These are phyloP conservation scores for Hippophae tibetana DNA, from an alignment of 306 rosid genomes.

Conservation along the genomic window DNA sequence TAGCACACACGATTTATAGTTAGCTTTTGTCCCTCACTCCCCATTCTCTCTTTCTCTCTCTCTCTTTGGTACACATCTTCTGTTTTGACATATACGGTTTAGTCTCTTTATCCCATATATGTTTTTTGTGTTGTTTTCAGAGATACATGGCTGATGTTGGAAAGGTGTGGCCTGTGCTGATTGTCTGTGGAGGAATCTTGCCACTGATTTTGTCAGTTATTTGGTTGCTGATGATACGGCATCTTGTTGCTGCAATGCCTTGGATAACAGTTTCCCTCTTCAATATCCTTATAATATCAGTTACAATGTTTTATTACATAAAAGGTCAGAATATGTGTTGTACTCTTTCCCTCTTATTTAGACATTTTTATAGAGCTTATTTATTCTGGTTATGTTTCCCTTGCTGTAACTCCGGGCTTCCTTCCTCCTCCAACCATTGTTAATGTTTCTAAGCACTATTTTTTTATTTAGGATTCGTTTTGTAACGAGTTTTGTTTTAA, in stretches of 20 bases:
- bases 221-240: slow-evolving; percentile 92
- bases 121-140: slow-evolving; percentile 33
- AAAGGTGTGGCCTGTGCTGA: slow-evolving; percentile 90
- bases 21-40: too few species aligned
- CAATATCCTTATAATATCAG: slow-evolving; percentile 69
- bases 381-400: too few species aligned
- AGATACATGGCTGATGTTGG: slow-evolving; percentile 98
- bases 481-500: too few species aligned
- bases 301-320: slow-evolving; percentile 75
- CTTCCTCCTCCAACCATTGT: too few species aligned
- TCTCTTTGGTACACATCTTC: background rate
- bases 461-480: too few species aligned
- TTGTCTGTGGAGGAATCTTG: slow-evolving; percentile 89
- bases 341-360: too few species aligned
- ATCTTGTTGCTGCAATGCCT: slow-evolving; percentile 94
- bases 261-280: slow-evolving; percentile 82
- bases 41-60: background rate
- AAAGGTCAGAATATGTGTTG: slow-evolving; percentile 51
- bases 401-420: too few species aligned
- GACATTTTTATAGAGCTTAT: too few species aligned
- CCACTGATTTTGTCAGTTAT: slow-evolving; percentile 85
- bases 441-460: too few species aligned
- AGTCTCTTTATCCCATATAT: background rate
- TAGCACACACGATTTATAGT: too few species aligned
- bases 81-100: background rate